Evolutionary conservation across 257 asterid genomes (phyloP).

Genomic region (Solanum lignicaule): DNA sequence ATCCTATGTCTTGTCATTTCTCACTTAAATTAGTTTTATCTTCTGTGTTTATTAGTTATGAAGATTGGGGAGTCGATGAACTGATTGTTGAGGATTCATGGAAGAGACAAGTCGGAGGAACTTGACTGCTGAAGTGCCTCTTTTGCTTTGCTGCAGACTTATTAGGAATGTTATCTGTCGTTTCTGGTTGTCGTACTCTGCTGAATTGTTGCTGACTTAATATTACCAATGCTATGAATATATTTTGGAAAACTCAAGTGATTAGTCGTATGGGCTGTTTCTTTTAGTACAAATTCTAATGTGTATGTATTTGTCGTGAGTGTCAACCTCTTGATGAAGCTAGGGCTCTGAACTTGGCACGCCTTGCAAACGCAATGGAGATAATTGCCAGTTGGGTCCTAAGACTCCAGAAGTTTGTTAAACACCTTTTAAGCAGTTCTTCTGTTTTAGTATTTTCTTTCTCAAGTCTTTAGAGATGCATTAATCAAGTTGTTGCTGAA

Average conservation of each 20-base stretch:
- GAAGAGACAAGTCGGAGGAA: conserved; percentile 48
- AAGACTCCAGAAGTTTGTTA: not conserved
- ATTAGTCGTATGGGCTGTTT: not conserved
- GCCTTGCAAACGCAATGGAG: not conserved
- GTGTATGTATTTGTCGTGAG: not conserved
- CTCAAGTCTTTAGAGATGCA: conserved; percentile 23
- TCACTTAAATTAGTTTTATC: not conserved
- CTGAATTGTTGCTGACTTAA: not conserved
- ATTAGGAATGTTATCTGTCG: not conserved
- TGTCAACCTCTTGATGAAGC: not conserved
- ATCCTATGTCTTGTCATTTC: not conserved
- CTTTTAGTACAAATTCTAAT: not conserved
- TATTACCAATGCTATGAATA: not conserved
- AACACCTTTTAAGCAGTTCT: not conserved
- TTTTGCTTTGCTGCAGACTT: not conserved
- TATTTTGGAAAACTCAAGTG: not conserved
- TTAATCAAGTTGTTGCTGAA: conserved; percentile 44
- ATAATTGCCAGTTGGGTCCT: not conserved
- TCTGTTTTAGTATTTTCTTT: not conserved
- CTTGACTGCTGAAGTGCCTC: conserved; percentile 3
- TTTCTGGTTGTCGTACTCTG: not conserved
- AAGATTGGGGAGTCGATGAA: conserved; percentile 46
- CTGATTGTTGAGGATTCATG: conserved; percentile 46
- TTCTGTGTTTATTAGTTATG: conserved; percentile 14
- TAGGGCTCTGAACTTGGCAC: not conserved